These are phyloP conservation scores for Dryadomyces quercus-mongolicae DNA, from an alignment of 2,329 filamentous ascomycete genomes.

Conservation along the genomic window DNA sequence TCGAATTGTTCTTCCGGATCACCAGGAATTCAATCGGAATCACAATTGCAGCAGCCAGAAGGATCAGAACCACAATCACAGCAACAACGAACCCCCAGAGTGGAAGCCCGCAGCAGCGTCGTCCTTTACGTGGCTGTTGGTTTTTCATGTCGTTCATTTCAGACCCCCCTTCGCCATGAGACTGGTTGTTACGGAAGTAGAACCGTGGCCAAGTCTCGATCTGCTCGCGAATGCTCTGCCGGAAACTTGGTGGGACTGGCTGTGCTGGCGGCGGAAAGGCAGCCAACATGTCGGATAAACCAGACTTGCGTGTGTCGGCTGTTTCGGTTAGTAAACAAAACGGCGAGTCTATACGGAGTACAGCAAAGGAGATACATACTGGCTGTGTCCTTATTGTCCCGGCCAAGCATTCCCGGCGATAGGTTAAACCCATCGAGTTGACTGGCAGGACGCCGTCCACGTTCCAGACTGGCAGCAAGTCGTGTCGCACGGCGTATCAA, in stretches of 20 bases:
- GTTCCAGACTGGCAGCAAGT: slow-evolving; percentile 77
- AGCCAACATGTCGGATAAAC: slow-evolving; percentile 52
- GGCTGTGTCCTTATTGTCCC: slow-evolving; percentile 25
- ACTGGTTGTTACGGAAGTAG: slow-evolving; percentile 16
- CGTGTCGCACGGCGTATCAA: slow-evolving; percentile 80
- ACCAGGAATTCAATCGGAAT: slow-evolving; percentile 60
- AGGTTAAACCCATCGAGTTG: slow-evolving; percentile 41
- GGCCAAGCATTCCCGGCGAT: slow-evolving; percentile 27
- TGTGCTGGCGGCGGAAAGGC: slow-evolving; percentile 52
- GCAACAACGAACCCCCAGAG: slow-evolving; percentile 63
- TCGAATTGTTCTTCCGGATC: slow-evolving; percentile 33
- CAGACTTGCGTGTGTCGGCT: slow-evolving; percentile 35
- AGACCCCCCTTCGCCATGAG: slow-evolving; percentile 6
- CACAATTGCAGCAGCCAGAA: slow-evolving; percentile 71
- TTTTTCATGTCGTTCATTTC: slow-evolving; percentile 4
- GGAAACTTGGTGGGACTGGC: slow-evolving; percentile 26
- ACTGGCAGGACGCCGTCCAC: slow-evolving; percentile 55
- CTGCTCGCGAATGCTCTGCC: slow-evolving; percentile 34
- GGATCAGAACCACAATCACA: slow-evolving; percentile 51
- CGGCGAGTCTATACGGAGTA: not conserved
- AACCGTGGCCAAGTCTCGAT: slow-evolving; percentile 38
- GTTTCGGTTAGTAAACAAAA: slow-evolving; percentile 12
- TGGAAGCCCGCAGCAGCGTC: slow-evolving; percentile 74
- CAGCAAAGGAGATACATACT: slow-evolving; percentile 18
- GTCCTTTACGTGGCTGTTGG: slow-evolving; percentile 25